Percentiles rank a stretch among this genome's conserved stretches.
Conservation (phyloP, 2,329 filamentous ascomycete genomes). For the Aotearoamyces nothofagi region DNA sequence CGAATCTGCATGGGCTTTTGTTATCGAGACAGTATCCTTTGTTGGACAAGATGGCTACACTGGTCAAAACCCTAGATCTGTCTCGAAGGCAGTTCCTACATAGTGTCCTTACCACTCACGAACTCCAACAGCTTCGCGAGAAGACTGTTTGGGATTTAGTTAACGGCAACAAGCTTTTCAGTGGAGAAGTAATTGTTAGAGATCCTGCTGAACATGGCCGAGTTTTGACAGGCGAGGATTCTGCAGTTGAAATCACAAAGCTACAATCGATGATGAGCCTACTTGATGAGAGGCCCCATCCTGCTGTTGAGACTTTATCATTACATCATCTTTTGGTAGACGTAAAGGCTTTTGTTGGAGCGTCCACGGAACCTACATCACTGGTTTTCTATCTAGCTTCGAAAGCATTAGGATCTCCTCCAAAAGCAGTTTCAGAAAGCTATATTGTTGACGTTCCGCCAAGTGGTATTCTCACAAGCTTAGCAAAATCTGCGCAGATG, state of each 20-base stretch:
- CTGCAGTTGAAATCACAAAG: constrained; percentile 77
- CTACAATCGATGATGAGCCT: constrained; percentile 94
- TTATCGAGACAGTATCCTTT: constrained; percentile 68
- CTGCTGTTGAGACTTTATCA: constrained; percentile 46
- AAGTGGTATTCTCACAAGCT: constrained; percentile 52
- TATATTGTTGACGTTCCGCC: constrained; percentile 67
- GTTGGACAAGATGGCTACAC: constrained; percentile 64
- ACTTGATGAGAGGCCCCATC: constrained; percentile 64
- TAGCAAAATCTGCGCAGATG: constrained; percentile 51
- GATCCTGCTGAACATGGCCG: constrained; percentile 73
- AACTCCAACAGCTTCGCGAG: constrained; percentile 68
- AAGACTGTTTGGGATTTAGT: constrained; percentile 94
- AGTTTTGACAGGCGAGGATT: constrained; percentile 82
- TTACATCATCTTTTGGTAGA: constrained; percentile 75
- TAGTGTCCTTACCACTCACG: constrained; percentile 77
- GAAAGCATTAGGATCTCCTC: constrained; percentile 46
- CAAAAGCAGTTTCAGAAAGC: constrained; percentile 64
- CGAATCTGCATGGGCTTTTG: constrained; percentile 83
- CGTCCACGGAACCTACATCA: constrained; percentile 59
- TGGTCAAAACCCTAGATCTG: constrained; percentile 73
- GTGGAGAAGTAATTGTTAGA: constrained; percentile 85
- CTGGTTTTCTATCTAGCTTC: constrained; percentile 66
- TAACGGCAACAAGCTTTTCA: constrained; percentile 83
- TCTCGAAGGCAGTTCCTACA: constrained; percentile 83
- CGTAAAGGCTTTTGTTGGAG: constrained; percentile 66